Evolutionary conservation across 805 yeast species (phyloP).

Genomic region (Saturnispora gosingensis): DNA sequence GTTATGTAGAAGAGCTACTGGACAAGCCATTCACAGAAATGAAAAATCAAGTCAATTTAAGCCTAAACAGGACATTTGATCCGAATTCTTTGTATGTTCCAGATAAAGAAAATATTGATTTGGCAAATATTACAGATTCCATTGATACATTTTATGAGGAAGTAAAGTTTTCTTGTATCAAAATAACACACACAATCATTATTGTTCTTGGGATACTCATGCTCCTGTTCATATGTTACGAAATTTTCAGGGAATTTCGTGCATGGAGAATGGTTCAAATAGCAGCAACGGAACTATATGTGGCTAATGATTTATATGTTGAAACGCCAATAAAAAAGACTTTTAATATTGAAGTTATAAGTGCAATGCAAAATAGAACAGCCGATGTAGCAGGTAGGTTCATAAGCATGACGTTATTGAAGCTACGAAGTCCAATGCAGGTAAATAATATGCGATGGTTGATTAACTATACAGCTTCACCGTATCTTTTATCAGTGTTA

Average conservation of each 20-base stretch:
- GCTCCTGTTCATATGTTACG: slow-evolving; percentile 31
- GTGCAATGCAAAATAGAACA: slow-evolving; percentile 20
- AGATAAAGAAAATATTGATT: slow-evolving; percentile 21
- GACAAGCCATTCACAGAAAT: slow-evolving; percentile 50
- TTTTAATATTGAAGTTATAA: slow-evolving; percentile 21
- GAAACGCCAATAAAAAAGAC: slow-evolving; percentile 8
- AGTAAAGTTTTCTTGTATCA: slow-evolving; percentile 26
- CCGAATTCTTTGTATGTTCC: slow-evolving; percentile 34
- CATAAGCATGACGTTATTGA: slow-evolving; percentile 11
- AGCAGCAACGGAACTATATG: slow-evolving; percentile 23
- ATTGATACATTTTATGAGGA: slow-evolving; percentile 32
- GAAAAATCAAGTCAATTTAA: slow-evolving; percentile 28
- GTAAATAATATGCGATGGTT: slow-evolving; percentile 32
- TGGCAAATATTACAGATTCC: slow-evolving; percentile 34
- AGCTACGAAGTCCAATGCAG: slow-evolving; percentile 11
- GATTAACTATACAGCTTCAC: slow-evolving; percentile 42
- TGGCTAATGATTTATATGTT: slow-evolving; percentile 14
- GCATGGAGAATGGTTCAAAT: slow-evolving; percentile 39
- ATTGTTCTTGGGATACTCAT: slow-evolving; percentile 33
- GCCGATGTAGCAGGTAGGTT: slow-evolving; percentile 14
- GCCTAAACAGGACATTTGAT: slow-evolving; percentile 15
- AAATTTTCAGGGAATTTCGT: slow-evolving; percentile 35
- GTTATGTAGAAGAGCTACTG: slow-evolving; percentile 46
- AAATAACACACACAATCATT: slow-evolving; percentile 31
- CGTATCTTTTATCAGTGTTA: slow-evolving; percentile 41